These are phyloP conservation scores for Linnemannia elongata DNA, from an alignment of 192 early-diverging fungal species.

Conservation along the genomic window DNA sequence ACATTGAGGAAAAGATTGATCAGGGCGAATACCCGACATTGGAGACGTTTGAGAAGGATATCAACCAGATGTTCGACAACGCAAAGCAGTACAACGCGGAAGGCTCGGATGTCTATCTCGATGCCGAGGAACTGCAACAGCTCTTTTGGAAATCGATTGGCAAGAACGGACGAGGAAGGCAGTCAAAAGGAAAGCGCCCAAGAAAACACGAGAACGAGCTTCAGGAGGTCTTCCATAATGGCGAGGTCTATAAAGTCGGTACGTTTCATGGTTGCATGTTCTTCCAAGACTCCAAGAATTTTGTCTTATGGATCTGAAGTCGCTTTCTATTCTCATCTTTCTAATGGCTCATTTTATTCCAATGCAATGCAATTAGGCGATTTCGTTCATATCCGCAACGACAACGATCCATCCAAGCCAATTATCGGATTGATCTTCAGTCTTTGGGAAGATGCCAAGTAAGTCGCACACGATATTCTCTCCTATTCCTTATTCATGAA, in stretches of 20 bases:
- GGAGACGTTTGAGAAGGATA: slow-evolving; percentile 81
- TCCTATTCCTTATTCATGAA: background rate
- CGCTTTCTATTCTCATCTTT: no score
- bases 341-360: background rate
- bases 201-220: slow-evolving; percentile 19
- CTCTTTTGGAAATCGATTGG: slow-evolving; percentile 28
- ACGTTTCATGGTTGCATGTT: background rate
- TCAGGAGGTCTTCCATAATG: background rate
- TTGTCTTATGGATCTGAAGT: background rate
- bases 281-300: background rate
- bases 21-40: slow-evolving; percentile 71
- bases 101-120: slow-evolving; percentile 86
- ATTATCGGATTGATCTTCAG: slow-evolving; percentile 16
- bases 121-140: slow-evolving; percentile 71
- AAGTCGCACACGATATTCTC: background rate
- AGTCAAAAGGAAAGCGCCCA: background rate
- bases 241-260: slow-evolving; percentile 9
- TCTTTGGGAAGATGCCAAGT: slow-evolving; percentile 25
- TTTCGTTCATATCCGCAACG: slow-evolving; percentile 17
- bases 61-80: slow-evolving; percentile 89
- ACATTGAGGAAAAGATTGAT: slow-evolving; percentile 71
- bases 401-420: slow-evolving; percentile 5
- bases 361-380: slow-evolving; percentile 16
- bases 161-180: slow-evolving; percentile 13
- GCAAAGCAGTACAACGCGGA: slow-evolving; percentile 92